A percentile compares a stretch with the other conserved stretches of the same genome.
phyloP scores from a whole-genome alignment of 345 rosid species.

The Laguncularia racemosa region DNA sequence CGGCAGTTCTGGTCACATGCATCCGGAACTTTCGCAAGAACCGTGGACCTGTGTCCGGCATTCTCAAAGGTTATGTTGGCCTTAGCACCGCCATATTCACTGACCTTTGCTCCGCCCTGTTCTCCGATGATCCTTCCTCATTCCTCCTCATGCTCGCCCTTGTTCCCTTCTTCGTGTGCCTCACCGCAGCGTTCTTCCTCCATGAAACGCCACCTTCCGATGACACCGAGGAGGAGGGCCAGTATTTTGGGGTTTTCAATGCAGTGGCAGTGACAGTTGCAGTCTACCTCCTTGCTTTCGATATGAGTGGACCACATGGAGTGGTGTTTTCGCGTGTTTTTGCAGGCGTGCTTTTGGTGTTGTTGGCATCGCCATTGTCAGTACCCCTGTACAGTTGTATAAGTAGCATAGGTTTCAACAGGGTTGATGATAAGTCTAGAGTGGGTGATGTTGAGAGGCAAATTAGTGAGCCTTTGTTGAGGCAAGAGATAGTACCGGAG shows the following conservation, averaged over 20 bases:
- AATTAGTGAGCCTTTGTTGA: conserved; percentile 44
- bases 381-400: conserved; percentile 48
- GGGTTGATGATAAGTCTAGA: conserved; percentile 3
- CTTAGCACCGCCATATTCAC: conserved; percentile 94
- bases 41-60: conserved; percentile 94
- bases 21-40: conserved; percentile 77
- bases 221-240: conserved; percentile 56
- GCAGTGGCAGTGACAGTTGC: conserved; percentile 67
- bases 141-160: conserved; percentile 65
- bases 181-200: conserved; percentile 74
- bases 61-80: conserved; percentile 87
- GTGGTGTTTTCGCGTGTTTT: conserved; percentile 36
- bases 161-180: conserved; percentile 75
- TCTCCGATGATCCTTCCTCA: conserved; percentile 48
- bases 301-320: conserved; percentile 37
- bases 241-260: conserved; percentile 61
- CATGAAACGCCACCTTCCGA: conserved; percentile 61
- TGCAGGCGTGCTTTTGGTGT: conserved; percentile 33
- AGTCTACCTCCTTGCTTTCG: conserved; percentile 58
- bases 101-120: conserved; percentile 69
- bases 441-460: conserved; percentile 15
- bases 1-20: conserved; percentile 84
- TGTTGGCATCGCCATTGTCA: conserved; percentile 60
- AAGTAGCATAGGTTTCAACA: conserved; percentile 5
- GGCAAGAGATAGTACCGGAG: conserved; percentile 14